These are phyloP conservation scores for Exsudoporus floridanus DNA, from an alignment of 1,284 basidiomycete genomes.

Conservation along the genomic window DNA sequence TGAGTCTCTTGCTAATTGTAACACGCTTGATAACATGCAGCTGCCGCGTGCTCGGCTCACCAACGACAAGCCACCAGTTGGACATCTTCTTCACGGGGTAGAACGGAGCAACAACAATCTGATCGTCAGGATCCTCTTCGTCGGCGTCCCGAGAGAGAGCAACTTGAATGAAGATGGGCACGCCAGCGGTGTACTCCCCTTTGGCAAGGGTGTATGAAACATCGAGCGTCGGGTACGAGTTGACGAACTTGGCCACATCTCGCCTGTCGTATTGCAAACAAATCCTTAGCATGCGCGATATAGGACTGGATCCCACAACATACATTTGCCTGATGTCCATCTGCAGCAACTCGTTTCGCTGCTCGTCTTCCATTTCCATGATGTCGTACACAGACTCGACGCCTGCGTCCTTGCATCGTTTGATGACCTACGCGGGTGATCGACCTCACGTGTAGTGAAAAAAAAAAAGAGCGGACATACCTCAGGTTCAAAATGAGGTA, in stretches of 20 bases:
- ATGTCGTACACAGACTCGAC: constrained; percentile 92
- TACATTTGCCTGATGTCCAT: constrained; percentile 88
- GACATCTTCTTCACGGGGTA: constrained; percentile 90
- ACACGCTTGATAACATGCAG: constrained; percentile 95
- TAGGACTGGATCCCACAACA: constrained; percentile 28
- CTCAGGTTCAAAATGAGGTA: constrained; percentile 91
- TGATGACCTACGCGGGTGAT: constrained; percentile 56
- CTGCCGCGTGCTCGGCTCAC: constrained; percentile 71
- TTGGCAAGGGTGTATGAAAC: constrained; percentile 81
- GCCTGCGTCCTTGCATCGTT: constrained; percentile 79
- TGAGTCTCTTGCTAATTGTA: constrained; percentile 78
- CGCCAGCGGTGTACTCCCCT: constrained; percentile 80
- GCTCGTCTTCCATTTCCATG: constrained; percentile 95
- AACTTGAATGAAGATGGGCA: constrained; percentile 82
- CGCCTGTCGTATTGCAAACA: constrained; percentile 47
- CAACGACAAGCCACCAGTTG: constrained; percentile 97
- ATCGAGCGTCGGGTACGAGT: constrained; percentile 92
- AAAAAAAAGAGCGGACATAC: constrained; percentile 37
- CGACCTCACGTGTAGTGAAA: neutral
- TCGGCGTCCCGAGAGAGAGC: constrained; percentile 82
- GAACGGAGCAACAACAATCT: constrained; percentile 86
- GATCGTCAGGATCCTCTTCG: constrained; percentile 80
- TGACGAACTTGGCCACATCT: constrained; percentile 91
- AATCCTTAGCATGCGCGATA: constrained; percentile 16
- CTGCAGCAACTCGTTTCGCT: constrained; percentile 78